A percentile compares a stretch with the other conserved stretches of the same genome.
These are phyloP conservation scores for Alternaria sp. DNA, from an alignment of 2,329 filamentous ascomycete genomes.

Conservation along the genomic window DNA sequence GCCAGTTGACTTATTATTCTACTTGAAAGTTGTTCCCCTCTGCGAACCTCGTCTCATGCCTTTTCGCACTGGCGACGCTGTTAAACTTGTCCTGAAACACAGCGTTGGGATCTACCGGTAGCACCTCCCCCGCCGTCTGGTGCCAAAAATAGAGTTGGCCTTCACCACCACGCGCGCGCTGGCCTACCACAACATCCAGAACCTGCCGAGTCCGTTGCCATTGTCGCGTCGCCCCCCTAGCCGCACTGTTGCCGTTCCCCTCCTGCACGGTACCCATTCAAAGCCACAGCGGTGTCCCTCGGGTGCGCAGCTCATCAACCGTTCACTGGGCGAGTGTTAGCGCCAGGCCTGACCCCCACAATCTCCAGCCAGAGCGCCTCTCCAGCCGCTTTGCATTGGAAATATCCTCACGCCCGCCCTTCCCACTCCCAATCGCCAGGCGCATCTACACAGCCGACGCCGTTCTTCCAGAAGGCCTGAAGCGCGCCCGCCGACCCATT, in stretches of 20 bases:
- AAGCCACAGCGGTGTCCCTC: conserved; percentile 22
- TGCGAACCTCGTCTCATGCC: conserved; percentile 6
- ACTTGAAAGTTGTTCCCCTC: conserved; percentile 5
- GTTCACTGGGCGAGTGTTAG: conserved; percentile 51
- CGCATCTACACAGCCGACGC: conserved; percentile 18
- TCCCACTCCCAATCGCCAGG: conserved; percentile 36
- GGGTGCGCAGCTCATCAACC: conserved; percentile 28
- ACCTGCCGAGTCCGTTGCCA: conserved; percentile 14
- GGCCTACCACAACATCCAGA: conserved; percentile 14
- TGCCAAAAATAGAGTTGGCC: conserved; percentile 43
- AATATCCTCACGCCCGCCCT: conserved; percentile 36
- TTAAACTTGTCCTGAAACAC: conserved; percentile 39
- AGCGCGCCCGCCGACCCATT: conserved; percentile 41
- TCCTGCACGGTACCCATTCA: conserved; percentile 20
- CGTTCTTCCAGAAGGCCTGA: conserved; percentile 36
- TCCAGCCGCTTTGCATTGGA: conserved; percentile 43
- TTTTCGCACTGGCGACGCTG: conserved; percentile 24
- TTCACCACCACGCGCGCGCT: conserved; percentile 29
- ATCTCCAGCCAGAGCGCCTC: conserved; percentile 44
- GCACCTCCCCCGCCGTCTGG: conserved; percentile 32
- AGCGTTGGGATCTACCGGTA: conserved; percentile 40
- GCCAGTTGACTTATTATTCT: conserved; percentile 9
- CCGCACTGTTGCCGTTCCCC: conserved; percentile 17
- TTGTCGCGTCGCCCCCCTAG: conserved; percentile 19
- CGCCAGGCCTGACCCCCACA: conserved; percentile 45